These are phyloP conservation scores for Aspergillus phoenicis DNA, from an alignment of 2,329 filamentous ascomycete genomes.

Conservation along the genomic window DNA sequence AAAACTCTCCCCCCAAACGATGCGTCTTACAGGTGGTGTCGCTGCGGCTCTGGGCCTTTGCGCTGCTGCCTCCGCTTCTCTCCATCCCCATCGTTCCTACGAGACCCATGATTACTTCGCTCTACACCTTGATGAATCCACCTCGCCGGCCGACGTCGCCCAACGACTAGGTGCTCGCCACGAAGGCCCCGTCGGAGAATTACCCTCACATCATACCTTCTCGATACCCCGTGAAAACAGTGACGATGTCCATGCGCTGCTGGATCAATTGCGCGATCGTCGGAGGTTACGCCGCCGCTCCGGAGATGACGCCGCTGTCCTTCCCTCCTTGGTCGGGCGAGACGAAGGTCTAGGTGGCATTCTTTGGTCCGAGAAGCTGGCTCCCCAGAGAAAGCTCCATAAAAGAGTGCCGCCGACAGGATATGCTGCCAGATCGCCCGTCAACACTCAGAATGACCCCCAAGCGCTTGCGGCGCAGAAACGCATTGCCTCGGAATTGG, in stretches of 20 bases:
- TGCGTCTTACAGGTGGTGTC: slow-evolving; percentile 28
- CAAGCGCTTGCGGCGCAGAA: slow-evolving; percentile 61
- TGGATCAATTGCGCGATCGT: slow-evolving; percentile 57
- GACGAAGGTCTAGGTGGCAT: slow-evolving; percentile 70
- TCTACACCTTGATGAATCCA: slow-evolving; percentile 71
- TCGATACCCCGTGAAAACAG: slow-evolving; percentile 64
- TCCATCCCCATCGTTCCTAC: slow-evolving; percentile 67
- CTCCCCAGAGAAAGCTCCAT: slow-evolving; percentile 61
- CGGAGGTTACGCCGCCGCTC: slow-evolving; percentile 62
- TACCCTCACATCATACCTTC: slow-evolving; percentile 84
- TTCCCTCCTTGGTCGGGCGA: slow-evolving; percentile 21
- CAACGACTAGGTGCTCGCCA: slow-evolving; percentile 72
- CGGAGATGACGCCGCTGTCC: slow-evolving; percentile 15
- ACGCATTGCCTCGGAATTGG: slow-evolving; percentile 65
- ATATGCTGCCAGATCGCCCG: slow-evolving; percentile 40
- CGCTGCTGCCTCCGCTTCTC: slow-evolving; percentile 51
- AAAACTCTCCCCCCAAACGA: slow-evolving; percentile 12
- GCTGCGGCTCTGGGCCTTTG: slow-evolving; percentile 39
- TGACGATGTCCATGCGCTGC: slow-evolving; percentile 54
- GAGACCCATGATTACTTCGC: slow-evolving; percentile 89
- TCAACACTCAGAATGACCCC: slow-evolving; percentile 43
- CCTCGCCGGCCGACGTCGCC: slow-evolving; percentile 69
- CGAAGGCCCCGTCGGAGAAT: slow-evolving; percentile 77
- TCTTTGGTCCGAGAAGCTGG: slow-evolving; percentile 77
- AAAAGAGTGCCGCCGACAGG: slow-evolving; percentile 56